Evolutionary conservation across 2,329 filamentous ascomycete genomes (phyloP), one percentile per base, ranked within the genome.

Genomic region (Didymella lethalis): DNA sequence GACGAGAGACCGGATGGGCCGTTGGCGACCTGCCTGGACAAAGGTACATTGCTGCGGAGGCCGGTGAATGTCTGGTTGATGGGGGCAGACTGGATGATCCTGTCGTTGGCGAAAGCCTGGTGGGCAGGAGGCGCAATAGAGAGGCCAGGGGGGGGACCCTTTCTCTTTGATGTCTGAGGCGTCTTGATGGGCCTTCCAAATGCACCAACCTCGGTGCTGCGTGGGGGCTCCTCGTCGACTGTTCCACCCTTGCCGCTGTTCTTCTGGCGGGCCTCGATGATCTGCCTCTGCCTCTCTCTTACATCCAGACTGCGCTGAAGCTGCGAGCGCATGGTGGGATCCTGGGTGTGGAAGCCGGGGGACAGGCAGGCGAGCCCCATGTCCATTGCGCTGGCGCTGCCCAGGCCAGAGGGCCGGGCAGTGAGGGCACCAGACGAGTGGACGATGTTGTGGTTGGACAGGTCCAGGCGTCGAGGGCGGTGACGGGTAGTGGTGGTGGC

Each of bases 321-420:
- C 78, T 98, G 93, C 78, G 97, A 92, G 74, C 95, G 90, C 92
- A 97, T 96, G 20, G 90, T 86, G n/a, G 95, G 94, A 77, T 99
- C 93, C 70, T 98, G 91, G 16, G 95, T 98, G 66, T 96, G 89
- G 72, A 99, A 98, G 53, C 95, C 95, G 0, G 95, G 95, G 2
- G 95, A 98, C 54, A 99, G 83, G 72, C 95, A 99, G 41, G 94
- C 94, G 56, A 98, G 84, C 57, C 95, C 95, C 26, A 98, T 91
- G 78, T 97, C 92, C 70, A 96, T 93, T 73, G 98, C 94, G 41
- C 85, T 91, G 45, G 84, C 84, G 58, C 80, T 84, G 61, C 96
- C 92, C 67, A 92, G 86, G 20, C 83, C 85, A 1, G 90, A 86
- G 28, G 92, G 90, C 38, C 92, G 87, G 50, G 88, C 88, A 6